Evolutionary conservation across 192 early-diverging fungal genomes (phyloP).

Genomic region (Rhizophlyctis rosea): DNA sequence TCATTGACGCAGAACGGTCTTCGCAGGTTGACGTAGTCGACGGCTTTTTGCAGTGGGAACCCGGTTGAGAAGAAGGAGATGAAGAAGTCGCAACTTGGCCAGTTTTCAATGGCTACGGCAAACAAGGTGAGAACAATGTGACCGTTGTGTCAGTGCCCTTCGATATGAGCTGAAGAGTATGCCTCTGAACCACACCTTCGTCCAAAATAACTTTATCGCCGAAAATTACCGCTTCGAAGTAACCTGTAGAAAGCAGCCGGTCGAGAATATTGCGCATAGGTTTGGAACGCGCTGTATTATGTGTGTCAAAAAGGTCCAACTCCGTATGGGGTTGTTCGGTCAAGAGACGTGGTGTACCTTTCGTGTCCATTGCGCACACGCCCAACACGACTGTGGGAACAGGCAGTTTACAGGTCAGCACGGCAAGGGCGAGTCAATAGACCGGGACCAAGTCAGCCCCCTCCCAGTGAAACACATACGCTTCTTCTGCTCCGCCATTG

Average conservation of each 20-base stretch:
- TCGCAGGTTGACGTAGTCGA: constrained; percentile 79
- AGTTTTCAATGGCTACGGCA: constrained; percentile 76
- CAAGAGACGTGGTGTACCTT: constrained; percentile 35
- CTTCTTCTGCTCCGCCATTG: too few species aligned
- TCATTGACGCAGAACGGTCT: constrained; percentile 91
- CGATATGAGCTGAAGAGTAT: too few species aligned
- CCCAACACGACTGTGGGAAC: constrained; percentile 64
- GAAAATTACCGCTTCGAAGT: constrained; percentile 86
- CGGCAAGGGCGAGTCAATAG: too few species aligned
- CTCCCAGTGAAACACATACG: too few species aligned
- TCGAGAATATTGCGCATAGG: constrained; percentile 92
- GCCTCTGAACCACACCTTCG: constrained; percentile 71
- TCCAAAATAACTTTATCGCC: constrained; percentile 96
- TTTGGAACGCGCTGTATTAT: constrained; percentile 84
- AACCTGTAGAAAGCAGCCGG: constrained; percentile 46
- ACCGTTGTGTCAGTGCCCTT: too few species aligned
- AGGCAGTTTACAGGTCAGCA: too few species aligned
- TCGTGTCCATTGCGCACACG: constrained; percentile 88
- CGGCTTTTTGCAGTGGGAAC: constrained; percentile 92
- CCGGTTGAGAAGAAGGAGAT: constrained; percentile 94
- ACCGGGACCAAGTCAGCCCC: too few species aligned
- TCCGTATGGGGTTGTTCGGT: not conserved
- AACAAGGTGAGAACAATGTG: too few species aligned
- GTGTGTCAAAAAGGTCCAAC: not conserved
- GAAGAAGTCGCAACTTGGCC: constrained; percentile 94